Evolutionary conservation across 306 rosid genomes (phyloP), one percentile per base, ranked within the genome.

Genomic region (Cyamopsis tetragonoloba): DNA sequence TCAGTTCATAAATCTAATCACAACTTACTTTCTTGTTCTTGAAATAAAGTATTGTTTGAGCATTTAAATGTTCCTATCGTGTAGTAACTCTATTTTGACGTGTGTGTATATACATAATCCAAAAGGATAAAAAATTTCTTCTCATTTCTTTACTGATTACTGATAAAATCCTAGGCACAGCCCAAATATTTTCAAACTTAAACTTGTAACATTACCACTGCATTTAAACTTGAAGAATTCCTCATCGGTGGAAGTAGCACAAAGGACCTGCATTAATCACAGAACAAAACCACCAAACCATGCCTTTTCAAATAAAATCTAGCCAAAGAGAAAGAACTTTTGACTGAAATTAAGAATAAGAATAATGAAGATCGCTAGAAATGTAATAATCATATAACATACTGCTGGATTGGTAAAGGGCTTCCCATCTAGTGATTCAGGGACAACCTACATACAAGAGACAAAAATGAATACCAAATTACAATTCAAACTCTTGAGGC

Each of bases 231-330:
- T 82, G 71, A 92, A 84, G 70, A 89, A 92, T 41, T 92, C 96
- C 43, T 92, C 96, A 70, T 92, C 96, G 12, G 77, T 92, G 71
- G 58, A 85, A 71, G 88, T 80, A 82, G 88, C 85, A 76, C 98
- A 92, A 53, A 92, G 88, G 68, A 92, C 92, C 98, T 92, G 86
- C 78, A 69, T 20, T 11, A 31, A 48, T 27, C 38, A 23, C 27
- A 31, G 35, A 37, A 46, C 50, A 71, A 63, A 14, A 54, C 14
- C 8, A 66, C 47, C 41, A 65, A 61, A 34, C 35, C 50, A 55
- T 10, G 23, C 8, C 59, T 13, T n/a, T n/a, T 14, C 34, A 26
- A 32, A 56, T n/a, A 65, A 64, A n/a, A 57, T 37, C 13, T n/a
- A 24, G 26, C 50, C 50, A 31, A 32, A 6, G n/a, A 41, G 2